These are phyloP conservation scores for Penicillium crustosum DNA, from an alignment of 2,329 filamentous ascomycete genomes.

Conservation along the genomic window DNA sequence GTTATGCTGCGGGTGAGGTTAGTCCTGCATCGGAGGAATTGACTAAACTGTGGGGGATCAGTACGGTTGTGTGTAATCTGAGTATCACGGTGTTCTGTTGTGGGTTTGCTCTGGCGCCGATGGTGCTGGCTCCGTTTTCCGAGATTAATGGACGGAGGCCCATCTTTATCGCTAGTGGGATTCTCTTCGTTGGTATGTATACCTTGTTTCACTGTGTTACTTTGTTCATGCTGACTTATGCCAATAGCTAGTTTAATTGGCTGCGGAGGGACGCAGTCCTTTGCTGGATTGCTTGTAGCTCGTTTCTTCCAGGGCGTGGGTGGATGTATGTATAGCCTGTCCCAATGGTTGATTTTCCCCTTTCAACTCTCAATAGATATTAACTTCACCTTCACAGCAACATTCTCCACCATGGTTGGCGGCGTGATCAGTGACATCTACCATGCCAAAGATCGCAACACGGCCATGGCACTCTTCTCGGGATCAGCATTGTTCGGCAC, in stretches of 20 bases:
- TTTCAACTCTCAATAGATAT: not conserved
- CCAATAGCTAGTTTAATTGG: slow-evolving; percentile 61
- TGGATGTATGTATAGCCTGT: slow-evolving; percentile 56
- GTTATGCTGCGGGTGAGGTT: slow-evolving; percentile 79
- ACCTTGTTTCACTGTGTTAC: not conserved
- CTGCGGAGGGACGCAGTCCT: slow-evolving; percentile 68
- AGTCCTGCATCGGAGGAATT: slow-evolving; percentile 68
- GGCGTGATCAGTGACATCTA: slow-evolving; percentile 88
- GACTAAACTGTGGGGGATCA: slow-evolving; percentile 63
- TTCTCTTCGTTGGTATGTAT: slow-evolving; percentile 61
- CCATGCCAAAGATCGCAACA: slow-evolving; percentile 74
- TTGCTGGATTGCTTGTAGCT: slow-evolving; percentile 71
- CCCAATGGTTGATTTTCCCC: not conserved
- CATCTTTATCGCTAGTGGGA: slow-evolving; percentile 72
- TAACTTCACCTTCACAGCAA: slow-evolving; percentile 33
- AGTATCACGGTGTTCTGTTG: slow-evolving; percentile 80
- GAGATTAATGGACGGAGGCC: slow-evolving; percentile 86
- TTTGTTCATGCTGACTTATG: slow-evolving; percentile 8
- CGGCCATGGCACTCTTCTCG: slow-evolving; percentile 87
- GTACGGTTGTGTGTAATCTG: slow-evolving; percentile 63
- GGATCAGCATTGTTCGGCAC: slow-evolving; percentile 76
- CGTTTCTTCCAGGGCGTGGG: slow-evolving; percentile 78
- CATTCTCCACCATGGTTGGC: slow-evolving; percentile 87
- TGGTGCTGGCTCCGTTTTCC: slow-evolving; percentile 83
- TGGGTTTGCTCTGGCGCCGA: slow-evolving; percentile 80